phyloP scores from a whole-genome alignment of 1,284 basidiomycete genomes.

The Pterulicium gracile region DNA sequence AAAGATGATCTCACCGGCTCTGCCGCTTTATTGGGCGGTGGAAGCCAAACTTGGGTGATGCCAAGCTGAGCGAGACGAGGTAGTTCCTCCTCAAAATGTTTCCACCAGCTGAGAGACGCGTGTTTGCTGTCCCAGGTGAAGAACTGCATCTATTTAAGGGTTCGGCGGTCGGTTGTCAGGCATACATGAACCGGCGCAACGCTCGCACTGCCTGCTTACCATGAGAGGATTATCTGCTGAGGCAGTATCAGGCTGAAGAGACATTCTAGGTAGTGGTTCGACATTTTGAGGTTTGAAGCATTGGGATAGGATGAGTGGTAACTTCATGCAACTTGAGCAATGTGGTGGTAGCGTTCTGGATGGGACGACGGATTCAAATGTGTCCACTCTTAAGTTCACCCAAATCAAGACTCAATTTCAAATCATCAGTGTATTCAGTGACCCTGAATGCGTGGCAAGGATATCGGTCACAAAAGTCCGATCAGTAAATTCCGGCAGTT shows the following conservation, averaged over 20 bases:
- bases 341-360: too few relatives aligned
- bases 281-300: neutral
- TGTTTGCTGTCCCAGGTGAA: slow-evolving; percentile 70
- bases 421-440: too few relatives aligned
- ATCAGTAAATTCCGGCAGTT: too few relatives aligned
- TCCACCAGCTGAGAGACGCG: slow-evolving; percentile 70
- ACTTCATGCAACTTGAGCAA: neutral
- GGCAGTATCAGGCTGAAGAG: neutral
- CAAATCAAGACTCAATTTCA: too few relatives aligned
- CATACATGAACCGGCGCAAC: too few relatives aligned
- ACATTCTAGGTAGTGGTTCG: neutral
- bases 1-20: slow-evolving; percentile 42
- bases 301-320: neutral
- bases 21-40: slow-evolving; percentile 68
- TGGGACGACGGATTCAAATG: too few relatives aligned
- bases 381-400: too few relatives aligned
- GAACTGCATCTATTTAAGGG: slow-evolving; percentile 78
- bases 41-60: slow-evolving; percentile 77
- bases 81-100: slow-evolving; percentile 64
- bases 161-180: too few relatives aligned
- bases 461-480: too few relatives aligned
- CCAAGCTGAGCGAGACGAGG: slow-evolving; percentile 67
- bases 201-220: too few relatives aligned
- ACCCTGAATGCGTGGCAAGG: too few relatives aligned
- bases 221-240: neutral